Evolutionary conservation across 306 rosid species (phyloP), one percentile per base, ranked within the genome.

Genomic region (Hippophae rhamnoides): DNA sequence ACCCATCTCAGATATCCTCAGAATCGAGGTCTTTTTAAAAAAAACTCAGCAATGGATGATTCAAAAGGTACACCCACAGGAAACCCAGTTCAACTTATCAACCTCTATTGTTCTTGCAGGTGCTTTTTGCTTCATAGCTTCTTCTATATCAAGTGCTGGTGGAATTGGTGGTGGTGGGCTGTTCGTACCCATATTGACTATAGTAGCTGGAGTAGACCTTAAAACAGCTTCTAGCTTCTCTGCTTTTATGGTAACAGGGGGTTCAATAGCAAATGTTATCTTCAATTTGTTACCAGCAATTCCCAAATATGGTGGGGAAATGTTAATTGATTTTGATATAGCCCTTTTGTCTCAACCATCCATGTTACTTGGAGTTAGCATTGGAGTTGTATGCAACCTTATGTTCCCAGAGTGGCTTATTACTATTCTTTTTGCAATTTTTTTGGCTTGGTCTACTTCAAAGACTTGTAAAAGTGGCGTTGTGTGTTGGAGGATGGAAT

Each of bases 231-330:
- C 97, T 0, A 76, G 83, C 40, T 68, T 89, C 26, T 84, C 97
- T 4, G 95, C 97, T 66, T 89, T 86, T 64, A 86, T 89, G 93
- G 97, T 89, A 79, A 86, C 97, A 0, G 97, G 97, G 40, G 92
- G 95, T 26, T 86, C 95, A 27, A n/a, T 73, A 43, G 92, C 97
- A 27, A 89, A 89, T 73, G 87, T 89, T 11, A 42, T 80, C 7
- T 78, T 54, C 74, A 78, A 80, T 71, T 46, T 89, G 45, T 76
- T 65, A 31, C 60, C 75, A 67, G 50, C 54, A 18, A 68, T 70
- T 56, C 41, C 78, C 7, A 80, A 67, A 52, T 71, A 66, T 54
- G 79, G 86, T 43, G 87, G 87, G 25, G 78, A 67, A 57, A 56
- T 68, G 45, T 67, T 82, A 72, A 76, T 86, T 64, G 81, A 89